Evolutionary conservation across 371 early-diverging fungal genomes (phyloP), one percentile per base, ranked within the genome.

Genomic region (Choanephora cucurbitarum): DNA sequence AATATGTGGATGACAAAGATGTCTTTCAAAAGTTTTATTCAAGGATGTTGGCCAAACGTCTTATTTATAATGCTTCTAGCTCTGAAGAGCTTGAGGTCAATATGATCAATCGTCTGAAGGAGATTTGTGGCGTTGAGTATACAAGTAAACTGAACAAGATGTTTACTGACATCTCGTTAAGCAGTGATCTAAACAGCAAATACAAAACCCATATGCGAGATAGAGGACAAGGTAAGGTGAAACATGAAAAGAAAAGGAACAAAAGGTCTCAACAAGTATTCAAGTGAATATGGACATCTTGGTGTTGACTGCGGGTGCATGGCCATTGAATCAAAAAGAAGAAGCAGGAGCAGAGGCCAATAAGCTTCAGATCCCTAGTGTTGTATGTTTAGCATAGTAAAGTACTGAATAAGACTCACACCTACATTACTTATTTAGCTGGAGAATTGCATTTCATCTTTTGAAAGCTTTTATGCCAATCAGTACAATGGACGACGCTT

Each of bases 1-100:
- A 91, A 62, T 97, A 93, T 63, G 85, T 97, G 18, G 95, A 94
- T 48, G 95, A 95, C 70, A 91, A 92, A 68, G 97, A 97, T 62
- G 89, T 96, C 9, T 97, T 95, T 74, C 96, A 95, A 69, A 92
- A 93, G 75, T 91, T 92, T 55, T 97, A 97, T 70, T 85, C 90
- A n/a, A 83, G 87, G 55, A 85, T 83, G 77, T 66, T 97, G 60
- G 92, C 95, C 34, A 90, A 91, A 51, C 93, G 97, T 19, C 77
- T 97, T 9, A 90, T 97, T 18, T 81, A 89, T 62, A 82, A 82
- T 31, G 81, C 84, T 4, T 93, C 93, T 9, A 81, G 84, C 22
- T 89, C 89, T 8, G 90, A 91, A 55, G 95, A 97, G 58, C 75
- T 88, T 44, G 96, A 97, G 69, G 82, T 84, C 24, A 84, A 80